These are phyloP conservation scores for Flammula alnicola DNA, from an alignment of 1,284 basidiomycete species.

Conservation along the genomic window DNA sequence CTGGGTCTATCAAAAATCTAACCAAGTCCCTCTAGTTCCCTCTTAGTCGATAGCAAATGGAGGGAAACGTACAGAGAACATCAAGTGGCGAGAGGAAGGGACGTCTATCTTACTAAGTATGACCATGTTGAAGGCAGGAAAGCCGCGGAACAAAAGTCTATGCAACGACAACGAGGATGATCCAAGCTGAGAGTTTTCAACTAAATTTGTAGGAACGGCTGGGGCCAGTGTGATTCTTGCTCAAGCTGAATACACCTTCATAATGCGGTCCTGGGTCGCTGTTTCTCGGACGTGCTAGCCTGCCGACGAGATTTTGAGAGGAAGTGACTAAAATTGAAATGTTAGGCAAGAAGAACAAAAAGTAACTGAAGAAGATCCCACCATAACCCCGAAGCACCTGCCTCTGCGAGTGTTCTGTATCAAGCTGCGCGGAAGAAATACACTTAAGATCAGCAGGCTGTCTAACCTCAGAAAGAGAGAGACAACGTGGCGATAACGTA, in stretches of 20 bases:
- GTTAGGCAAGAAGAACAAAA: not conserved
- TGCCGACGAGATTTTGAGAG: slow-evolving; percentile 54
- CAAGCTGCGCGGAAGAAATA: slow-evolving; percentile 8
- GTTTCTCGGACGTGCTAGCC: slow-evolving; percentile 40
- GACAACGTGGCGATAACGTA: slow-evolving; percentile 29
- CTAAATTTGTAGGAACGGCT: not conserved
- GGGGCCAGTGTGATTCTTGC: slow-evolving; percentile 28
- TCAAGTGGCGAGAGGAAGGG: no score
- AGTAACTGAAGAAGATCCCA: slow-evolving; percentile 25
- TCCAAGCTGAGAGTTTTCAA: not conserved
- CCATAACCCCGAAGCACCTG: slow-evolving; percentile 53
- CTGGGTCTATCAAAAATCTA: no score
- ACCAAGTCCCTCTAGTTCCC: no score
- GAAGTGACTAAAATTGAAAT: slow-evolving; percentile 41
- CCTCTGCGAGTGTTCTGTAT: slow-evolving; percentile 32
- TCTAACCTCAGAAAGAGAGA: not conserved
- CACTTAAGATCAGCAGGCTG: slow-evolving; percentile 1
- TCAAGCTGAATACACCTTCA: slow-evolving; percentile 56
- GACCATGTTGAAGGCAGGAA: no score
- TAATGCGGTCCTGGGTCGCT: slow-evolving; percentile 41
- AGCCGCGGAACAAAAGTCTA: not conserved
- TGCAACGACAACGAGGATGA: not conserved
- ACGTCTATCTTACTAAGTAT: no score
- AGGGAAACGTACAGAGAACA: no score
- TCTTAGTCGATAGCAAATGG: no score